Base-by-base conservation (phyloP, 805 yeast species). In the Monosporozyma siamensis region DNA sequence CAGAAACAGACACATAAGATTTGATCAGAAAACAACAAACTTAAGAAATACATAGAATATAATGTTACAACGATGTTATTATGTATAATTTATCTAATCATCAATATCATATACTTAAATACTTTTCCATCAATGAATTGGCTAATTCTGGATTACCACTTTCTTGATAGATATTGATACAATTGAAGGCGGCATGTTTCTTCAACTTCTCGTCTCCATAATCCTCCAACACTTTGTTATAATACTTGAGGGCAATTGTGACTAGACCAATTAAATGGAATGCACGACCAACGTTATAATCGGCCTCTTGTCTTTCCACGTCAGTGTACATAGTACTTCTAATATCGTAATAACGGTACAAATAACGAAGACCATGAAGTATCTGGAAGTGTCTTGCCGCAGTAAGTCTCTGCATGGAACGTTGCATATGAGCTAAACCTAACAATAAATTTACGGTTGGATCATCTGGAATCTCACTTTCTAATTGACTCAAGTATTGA, bases 381-480 rank as follows among this genome's bases (percentile, higher is more conserved):
- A 92, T 69, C 56, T 89, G 97, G 44, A 83, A 70, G 55, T 90
- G 96, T 43, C 97, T 75, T 59, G 87, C 85, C 6, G 80, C 71
- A 4, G 95, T 81, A 45, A 85, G 77, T 48, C 98, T 71, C 62
- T 92, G 97, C 79, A 89, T 81, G 0, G 97, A 83, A 34, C 97
- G 72, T 53, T 90, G 96, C 20, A 89, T 67, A 62, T 88, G 89
- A 0, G 89, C 78, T 32, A 92, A 61, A 0, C 92, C 97, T 36
- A 84, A 67, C 29, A 82, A 63, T 22, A 92, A 68, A 46, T 86
- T 72, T 2, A 92, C 67, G 67, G 87, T 75, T 1, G 97, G 95
- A 48, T 90, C 95, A 34, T 76, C 64, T 35, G 80, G 80, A 43
- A 75, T 75, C 20, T 76, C 72, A 40, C 72, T 72, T 56, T 83